These are phyloP conservation scores for Trichopus zeylanicus DNA, from an alignment of 116 monocot genomes.

Conservation along the genomic window DNA sequence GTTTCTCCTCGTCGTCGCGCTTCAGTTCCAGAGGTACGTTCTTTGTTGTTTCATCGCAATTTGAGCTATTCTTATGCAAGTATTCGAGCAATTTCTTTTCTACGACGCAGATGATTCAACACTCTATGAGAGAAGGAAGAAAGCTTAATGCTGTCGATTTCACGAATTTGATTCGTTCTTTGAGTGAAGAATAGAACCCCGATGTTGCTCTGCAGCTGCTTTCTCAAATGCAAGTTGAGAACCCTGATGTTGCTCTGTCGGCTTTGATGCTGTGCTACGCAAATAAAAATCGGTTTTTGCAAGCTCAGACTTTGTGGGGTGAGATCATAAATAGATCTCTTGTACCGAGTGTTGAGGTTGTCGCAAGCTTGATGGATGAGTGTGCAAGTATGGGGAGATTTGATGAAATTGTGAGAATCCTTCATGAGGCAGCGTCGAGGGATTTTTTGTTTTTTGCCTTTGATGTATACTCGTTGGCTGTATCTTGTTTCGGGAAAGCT, in stretches of 20 bases:
- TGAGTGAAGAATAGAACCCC: constrained; percentile 4
- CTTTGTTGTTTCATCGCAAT: too few relatives aligned
- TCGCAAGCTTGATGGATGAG: constrained; percentile 41
- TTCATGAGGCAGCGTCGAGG: constrained; percentile 36
- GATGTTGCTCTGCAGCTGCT: constrained; percentile 9
- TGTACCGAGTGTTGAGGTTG: constrained; percentile 26
- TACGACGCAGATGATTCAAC: too few relatives aligned
- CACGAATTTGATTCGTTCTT: background rate
- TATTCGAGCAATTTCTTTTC: too few relatives aligned
- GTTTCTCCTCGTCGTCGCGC: too few relatives aligned
- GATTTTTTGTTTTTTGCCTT: constrained; percentile 11
- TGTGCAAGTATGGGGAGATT: constrained; percentile 44
- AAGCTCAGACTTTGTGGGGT: constrained; percentile 52
- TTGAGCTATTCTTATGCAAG: too few relatives aligned
- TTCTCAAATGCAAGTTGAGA: constrained; percentile 12
- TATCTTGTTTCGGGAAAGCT: constrained; percentile 62
- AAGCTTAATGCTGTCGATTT: constrained; percentile 5
- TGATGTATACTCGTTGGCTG: constrained; percentile 39
- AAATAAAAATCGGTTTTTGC: constrained; percentile 28
- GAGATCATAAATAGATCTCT: constrained; percentile 68
- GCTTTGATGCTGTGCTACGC: constrained; percentile 43
- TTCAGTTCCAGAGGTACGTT: too few relatives aligned
- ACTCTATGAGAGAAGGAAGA: background rate
- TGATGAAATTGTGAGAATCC: constrained; percentile 38
- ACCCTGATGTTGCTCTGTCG: constrained; percentile 12